These are phyloP conservation scores for Persicaria maculosa DNA, from an alignment of 148 eudicot species.

Conservation along the genomic window DNA sequence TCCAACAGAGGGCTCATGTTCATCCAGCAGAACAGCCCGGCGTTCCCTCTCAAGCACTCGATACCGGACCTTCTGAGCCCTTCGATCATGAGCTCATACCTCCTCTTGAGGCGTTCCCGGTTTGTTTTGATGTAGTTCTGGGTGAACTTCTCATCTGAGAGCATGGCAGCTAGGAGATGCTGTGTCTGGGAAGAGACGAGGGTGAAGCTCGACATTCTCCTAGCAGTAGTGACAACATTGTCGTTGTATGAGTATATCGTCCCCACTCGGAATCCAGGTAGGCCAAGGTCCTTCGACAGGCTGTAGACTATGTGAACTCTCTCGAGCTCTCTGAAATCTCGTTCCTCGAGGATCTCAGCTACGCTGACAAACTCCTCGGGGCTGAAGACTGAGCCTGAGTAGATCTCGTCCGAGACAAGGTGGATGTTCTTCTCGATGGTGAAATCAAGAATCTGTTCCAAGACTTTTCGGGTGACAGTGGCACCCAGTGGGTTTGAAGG, in stretches of 20 bases:
- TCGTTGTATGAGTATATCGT: slow-evolving; percentile 84
- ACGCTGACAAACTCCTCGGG: slow-evolving; percentile 64
- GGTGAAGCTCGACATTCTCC: slow-evolving; percentile 90
- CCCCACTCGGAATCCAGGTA: slow-evolving; percentile 84
- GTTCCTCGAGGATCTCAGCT: slow-evolving; percentile 49
- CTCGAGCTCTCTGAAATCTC: slow-evolving; percentile 39
- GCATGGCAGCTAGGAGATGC: slow-evolving; percentile 57
- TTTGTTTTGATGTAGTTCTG: slow-evolving; percentile 49
- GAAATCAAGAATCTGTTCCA: slow-evolving; percentile 58
- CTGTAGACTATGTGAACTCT: slow-evolving; percentile 89
- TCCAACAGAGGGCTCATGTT: slow-evolving; percentile 51
- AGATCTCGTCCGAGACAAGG: slow-evolving; percentile 84
- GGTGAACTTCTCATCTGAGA: slow-evolving; percentile 49
- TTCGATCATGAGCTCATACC: slow-evolving; percentile 55
- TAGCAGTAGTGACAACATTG: slow-evolving; percentile 69
- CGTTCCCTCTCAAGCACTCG: slow-evolving; percentile 70
- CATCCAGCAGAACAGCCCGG: slow-evolving; percentile 86
- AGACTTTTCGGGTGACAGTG: slow-evolving; percentile 34
- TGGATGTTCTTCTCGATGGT: slow-evolving; percentile 56
- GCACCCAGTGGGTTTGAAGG: slow-evolving; percentile 90
- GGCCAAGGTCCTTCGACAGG: slow-evolving; percentile 79
- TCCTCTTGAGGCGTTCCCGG: slow-evolving; percentile 45
- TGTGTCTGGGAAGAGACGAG: slow-evolving; percentile 88
- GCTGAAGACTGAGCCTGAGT: slow-evolving; percentile 74
- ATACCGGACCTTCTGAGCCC: slow-evolving; percentile 54